phyloP scores from a whole-genome alignment of 78 protist species.

The Guillardia theta region DNA sequence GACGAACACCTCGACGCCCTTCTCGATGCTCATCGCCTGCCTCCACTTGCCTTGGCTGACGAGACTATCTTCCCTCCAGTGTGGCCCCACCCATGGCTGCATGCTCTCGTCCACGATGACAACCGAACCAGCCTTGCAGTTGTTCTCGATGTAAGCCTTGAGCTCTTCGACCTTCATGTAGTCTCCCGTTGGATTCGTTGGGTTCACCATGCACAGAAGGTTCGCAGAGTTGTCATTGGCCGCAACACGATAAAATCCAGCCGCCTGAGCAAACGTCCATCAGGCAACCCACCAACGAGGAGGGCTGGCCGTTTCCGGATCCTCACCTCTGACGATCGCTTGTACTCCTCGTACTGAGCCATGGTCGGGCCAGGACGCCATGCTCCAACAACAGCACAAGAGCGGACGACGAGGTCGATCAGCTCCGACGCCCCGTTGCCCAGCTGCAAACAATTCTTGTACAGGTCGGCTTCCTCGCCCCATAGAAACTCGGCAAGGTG shows the following conservation, averaged over 20 bases:
- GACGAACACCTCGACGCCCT: neutral
- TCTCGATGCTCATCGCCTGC: neutral
- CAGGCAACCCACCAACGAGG: too few relatives aligned
- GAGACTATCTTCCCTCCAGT: slow-evolving; percentile 18
- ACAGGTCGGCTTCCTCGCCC: neutral
- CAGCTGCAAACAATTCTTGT: neutral
- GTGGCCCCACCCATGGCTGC: slow-evolving; percentile 11
- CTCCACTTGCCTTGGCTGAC: neutral
- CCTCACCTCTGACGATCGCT: neutral
- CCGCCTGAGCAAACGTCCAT: too few relatives aligned
- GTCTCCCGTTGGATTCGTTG: neutral
- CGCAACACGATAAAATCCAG: neutral
- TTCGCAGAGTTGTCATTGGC: neutral
- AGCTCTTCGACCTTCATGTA: neutral
- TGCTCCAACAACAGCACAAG: neutral
- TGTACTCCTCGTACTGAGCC: slow-evolving; percentile 20
- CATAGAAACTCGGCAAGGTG: neutral
- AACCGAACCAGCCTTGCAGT: neutral
- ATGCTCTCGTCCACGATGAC: slow-evolving; percentile 29
- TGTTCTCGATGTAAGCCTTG: neutral
- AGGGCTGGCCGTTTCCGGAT: too few relatives aligned
- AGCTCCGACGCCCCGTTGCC: slow-evolving; percentile 17
- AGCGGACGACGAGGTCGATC: slow-evolving; percentile 27
- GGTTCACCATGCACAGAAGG: neutral
- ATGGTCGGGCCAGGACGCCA: neutral